These are phyloP conservation scores for Melampsora americana DNA, from an alignment of 1,284 basidiomycete genomes.

Conservation along the genomic window DNA sequence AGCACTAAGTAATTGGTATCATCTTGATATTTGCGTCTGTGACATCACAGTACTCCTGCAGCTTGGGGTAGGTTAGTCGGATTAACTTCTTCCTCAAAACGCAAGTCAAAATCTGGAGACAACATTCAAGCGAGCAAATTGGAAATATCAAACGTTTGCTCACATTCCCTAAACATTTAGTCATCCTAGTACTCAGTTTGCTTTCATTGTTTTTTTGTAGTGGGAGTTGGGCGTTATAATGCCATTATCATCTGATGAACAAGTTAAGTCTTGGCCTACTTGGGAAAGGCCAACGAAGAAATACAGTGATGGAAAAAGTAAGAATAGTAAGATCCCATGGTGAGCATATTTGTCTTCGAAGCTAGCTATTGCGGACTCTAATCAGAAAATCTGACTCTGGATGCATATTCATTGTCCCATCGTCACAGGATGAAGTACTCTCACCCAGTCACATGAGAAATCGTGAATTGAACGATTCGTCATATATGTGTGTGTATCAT, in stretches of 20 bases:
- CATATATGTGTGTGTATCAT: too few species aligned
- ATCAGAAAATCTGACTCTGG: neutral
- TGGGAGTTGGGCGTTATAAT: conserved; percentile 42
- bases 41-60: conserved; percentile 27
- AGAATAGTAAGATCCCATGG: conserved; percentile 31
- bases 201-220: neutral
- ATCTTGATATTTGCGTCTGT: neutral
- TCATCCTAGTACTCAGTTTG: neutral
- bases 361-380: neutral
- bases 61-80: conserved; percentile 35
- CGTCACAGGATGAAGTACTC: conserved; percentile 40
- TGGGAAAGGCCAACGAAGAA: conserved; percentile 32
- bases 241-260: conserved; percentile 3
- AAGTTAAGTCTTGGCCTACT: conserved; percentile 16
- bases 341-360: neutral
- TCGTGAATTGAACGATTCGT: too few species aligned
- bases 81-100: neutral
- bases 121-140: neutral
- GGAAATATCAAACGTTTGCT: conserved; percentile 35
- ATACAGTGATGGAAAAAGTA: conserved; percentile 27
- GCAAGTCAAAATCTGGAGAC: neutral
- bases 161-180: neutral
- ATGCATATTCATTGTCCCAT: neutral
- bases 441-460: neutral
- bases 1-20: neutral